These are phyloP conservation scores for Lentinula guzmanii DNA, from an alignment of 768 basidiomycete species.

Conservation along the genomic window DNA sequence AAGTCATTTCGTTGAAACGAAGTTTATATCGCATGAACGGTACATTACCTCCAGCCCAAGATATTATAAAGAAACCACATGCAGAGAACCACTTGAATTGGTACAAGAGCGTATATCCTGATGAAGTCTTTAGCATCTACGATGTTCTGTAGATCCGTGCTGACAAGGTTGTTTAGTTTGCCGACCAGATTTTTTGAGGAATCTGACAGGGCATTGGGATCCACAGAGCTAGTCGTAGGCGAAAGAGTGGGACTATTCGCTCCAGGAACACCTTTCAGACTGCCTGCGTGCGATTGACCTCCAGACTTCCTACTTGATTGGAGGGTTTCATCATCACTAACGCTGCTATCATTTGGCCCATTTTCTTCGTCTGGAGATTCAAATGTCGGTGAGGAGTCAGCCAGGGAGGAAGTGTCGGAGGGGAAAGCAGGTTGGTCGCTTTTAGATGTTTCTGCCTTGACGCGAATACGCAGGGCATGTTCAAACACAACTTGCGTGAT, in stretches of 20 bases:
- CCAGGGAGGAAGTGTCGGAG: not conserved
- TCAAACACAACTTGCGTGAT: constrained; percentile 20
- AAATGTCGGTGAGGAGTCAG: not conserved
- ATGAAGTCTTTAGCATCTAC: constrained; percentile 15
- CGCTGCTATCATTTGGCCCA: not conserved
- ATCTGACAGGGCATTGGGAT: not conserved
- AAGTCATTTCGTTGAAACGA: not conserved
- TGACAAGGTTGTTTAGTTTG: constrained; percentile 49
- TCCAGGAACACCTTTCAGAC: not conserved
- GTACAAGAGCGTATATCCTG: not conserved
- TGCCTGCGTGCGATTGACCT: constrained; percentile 1
- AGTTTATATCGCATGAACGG: not conserved
- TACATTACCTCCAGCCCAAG: constrained; percentile 4
- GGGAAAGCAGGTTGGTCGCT: not conserved
- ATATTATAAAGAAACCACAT: constrained; percentile 2
- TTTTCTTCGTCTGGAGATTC: not conserved
- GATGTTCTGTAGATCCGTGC: constrained; percentile 39
- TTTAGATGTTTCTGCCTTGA: constrained; percentile 31
- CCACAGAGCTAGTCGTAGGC: not conserved
- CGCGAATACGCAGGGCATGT: constrained; percentile 40
- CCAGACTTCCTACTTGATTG: not conserved
- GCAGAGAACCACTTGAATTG: not conserved
- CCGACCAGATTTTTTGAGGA: constrained; percentile 29
- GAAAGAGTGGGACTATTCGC: not conserved
- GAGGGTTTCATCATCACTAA: constrained; percentile 1